A percentile compares a stretch with the other conserved stretches of the same genome.
Conservation (phyloP, 2,329 filamentous ascomycete genomes). For the Penicillium sp. region DNA sequence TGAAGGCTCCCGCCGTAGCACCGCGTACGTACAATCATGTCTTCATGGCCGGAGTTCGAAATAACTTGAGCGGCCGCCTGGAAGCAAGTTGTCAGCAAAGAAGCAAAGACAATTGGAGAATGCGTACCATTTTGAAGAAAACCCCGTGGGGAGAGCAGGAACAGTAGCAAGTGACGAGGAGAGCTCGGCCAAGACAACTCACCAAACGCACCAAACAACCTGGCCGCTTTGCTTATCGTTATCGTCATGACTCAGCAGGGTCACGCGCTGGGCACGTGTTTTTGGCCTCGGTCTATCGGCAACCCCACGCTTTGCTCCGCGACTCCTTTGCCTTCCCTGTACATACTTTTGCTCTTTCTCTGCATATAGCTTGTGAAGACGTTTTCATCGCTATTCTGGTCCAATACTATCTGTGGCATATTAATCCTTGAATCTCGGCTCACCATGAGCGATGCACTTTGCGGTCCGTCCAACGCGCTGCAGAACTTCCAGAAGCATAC, state of each 20-base stretch:
- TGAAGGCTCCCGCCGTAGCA: conserved; percentile 3
- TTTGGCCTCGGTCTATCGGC: conserved; percentile 17
- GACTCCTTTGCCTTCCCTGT: not conserved
- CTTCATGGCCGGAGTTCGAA: conserved; percentile 87
- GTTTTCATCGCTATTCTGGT: not conserved
- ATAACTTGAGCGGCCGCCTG: conserved; percentile 69
- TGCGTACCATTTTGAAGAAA: conserved; percentile 24
- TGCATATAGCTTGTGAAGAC: not conserved
- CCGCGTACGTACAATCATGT: conserved; percentile 86
- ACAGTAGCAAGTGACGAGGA: conserved; percentile 8
- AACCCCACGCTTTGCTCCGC: conserved; percentile 13
- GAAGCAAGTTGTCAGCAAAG: conserved; percentile 13
- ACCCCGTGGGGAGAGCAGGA: conserved; percentile 8
- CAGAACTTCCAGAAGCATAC: conserved; percentile 71
- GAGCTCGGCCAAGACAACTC: conserved; percentile 10
- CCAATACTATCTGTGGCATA: not conserved
- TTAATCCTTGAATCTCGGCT: not conserved
- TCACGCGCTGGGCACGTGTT: conserved; percentile 20
- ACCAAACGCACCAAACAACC: conserved; percentile 21
- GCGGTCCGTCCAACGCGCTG: conserved; percentile 72
- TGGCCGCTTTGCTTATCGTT: conserved; percentile 26
- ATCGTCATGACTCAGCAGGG: conserved; percentile 21
- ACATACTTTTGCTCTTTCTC: not conserved
- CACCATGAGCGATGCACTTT: conserved; percentile 66
- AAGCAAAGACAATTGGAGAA: not conserved